Percentiles rank a stretch among this genome's conserved stretches.
Conservation (phyloP, 306 rosid species). For the Cucumis hystrix region DNA sequence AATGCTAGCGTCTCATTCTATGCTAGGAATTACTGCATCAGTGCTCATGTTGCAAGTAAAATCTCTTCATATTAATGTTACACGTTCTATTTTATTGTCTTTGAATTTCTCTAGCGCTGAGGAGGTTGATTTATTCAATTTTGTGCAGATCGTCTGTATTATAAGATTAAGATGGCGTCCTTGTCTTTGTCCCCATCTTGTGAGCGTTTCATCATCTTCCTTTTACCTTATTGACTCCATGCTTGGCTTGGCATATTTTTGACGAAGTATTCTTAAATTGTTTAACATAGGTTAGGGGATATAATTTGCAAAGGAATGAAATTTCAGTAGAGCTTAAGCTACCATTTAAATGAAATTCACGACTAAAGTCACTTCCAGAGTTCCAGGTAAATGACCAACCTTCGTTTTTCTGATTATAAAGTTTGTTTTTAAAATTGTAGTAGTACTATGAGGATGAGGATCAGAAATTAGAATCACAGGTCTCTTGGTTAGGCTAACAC, state of each 20-base stretch:
- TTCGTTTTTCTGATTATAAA: background rate
- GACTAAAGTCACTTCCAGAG: background rate
- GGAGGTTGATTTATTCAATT: background rate
- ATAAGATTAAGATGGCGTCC: slow-evolving; percentile 1
- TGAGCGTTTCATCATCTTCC: background rate
- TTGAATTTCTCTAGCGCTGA: background rate
- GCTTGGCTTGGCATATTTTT: background rate
- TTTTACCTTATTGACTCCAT: background rate
- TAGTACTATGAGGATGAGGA: too few relatives aligned
- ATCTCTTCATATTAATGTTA: background rate
- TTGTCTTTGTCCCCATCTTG: background rate
- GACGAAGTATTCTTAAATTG: background rate
- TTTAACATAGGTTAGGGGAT: background rate
- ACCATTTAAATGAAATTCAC: background rate
- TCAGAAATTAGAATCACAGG: too few relatives aligned
- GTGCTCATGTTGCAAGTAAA: background rate
- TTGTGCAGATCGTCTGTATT: background rate
- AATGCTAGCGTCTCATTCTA: background rate
- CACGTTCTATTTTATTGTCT: background rate
- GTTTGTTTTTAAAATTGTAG: background rate
- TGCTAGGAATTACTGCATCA: background rate
- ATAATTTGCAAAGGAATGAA: background rate
- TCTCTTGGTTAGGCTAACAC: too few relatives aligned
- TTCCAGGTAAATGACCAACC: background rate
- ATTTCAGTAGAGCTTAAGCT: background rate